Percentiles rank a stretch among this genome's conserved stretches.
Evolutionary conservation across 768 basidiomycete species (phyloP).

Genomic region (Butyriboletus loyo): DNA sequence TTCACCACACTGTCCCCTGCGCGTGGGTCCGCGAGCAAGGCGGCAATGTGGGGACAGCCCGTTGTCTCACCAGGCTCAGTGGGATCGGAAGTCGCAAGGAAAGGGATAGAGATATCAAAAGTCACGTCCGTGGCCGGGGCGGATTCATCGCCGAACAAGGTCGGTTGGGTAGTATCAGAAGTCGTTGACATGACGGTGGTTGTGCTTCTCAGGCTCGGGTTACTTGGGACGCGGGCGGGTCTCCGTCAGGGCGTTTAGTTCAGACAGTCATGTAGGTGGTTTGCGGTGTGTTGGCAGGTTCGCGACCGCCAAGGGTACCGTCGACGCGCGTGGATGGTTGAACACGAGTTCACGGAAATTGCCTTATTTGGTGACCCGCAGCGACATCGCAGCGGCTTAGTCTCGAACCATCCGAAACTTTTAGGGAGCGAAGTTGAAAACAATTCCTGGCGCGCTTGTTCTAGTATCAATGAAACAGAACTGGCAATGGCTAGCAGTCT

Average conservation of each 20-base stretch:
- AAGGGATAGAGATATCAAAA: constrained; percentile 5
- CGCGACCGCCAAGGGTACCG: neutral
- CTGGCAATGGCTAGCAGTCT: too few relatives aligned
- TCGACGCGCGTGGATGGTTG: too few relatives aligned
- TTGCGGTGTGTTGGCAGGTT: neutral
- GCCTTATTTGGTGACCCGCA: constrained; percentile 10
- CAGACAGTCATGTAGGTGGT: neutral
- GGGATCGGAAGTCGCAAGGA: constrained; percentile 11
- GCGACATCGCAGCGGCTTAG: too few relatives aligned
- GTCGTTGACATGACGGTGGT: constrained; percentile 27
- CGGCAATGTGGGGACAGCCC: constrained; percentile 42
- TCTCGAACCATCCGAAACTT: too few relatives aligned
- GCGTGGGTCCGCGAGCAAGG: constrained; percentile 34
- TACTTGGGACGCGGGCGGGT: neutral
- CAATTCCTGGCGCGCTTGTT: too few relatives aligned
- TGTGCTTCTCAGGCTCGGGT: neutral
- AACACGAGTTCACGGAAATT: too few relatives aligned
- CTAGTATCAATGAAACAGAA: too few relatives aligned
- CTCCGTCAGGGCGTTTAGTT: neutral
- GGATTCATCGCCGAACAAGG: constrained; percentile 29
- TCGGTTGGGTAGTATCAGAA: constrained; percentile 27
- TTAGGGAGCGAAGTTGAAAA: too few relatives aligned
- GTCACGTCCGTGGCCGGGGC: constrained; percentile 6
- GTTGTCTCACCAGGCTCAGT: constrained; percentile 5
- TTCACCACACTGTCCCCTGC: constrained; percentile 32